phyloP scores from a whole-genome alignment of 208 protist species.

The Acanthamoeba castellanii region DNA sequence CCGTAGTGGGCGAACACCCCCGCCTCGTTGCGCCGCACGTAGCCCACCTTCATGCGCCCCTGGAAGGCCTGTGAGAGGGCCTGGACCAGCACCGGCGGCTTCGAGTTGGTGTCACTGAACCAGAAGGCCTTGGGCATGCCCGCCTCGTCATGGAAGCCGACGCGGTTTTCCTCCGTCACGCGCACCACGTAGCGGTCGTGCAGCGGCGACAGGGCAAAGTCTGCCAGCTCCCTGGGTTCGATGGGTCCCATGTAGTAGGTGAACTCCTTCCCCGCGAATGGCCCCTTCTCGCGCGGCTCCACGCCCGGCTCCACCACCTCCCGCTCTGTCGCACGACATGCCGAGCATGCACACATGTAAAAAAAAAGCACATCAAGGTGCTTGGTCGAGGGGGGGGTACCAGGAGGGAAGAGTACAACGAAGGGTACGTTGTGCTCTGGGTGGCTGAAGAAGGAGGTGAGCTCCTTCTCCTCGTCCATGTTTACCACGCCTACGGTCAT shows the following conservation, averaged over 20 bases:
- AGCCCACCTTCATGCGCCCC: slow-evolving; percentile 23
- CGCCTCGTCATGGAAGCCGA: neutral
- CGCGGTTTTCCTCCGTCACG: neutral
- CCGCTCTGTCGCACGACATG: neutral
- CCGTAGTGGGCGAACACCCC: slow-evolving; percentile 48
- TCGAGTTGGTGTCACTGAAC: slow-evolving; percentile 25
- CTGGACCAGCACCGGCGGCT: neutral
- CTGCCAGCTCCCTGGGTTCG: neutral
- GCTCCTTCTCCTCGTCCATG: slow-evolving; percentile 53
- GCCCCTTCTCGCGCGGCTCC: neutral
- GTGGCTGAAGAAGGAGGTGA: slow-evolving; percentile 35
- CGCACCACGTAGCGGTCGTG: slow-evolving; percentile 33
- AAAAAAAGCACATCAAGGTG: too few relatives aligned
- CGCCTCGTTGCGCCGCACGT: neutral
- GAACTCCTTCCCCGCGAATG: neutral
- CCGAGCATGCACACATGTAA: neutral
- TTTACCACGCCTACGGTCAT: neutral
- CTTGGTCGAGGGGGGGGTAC: neutral
- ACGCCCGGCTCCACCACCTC: neutral
- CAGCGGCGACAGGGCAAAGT: slow-evolving; percentile 15
- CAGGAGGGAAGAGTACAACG: neutral
- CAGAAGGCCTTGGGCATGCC: slow-evolving; percentile 33
- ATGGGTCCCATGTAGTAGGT: neutral
- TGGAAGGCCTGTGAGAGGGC: slow-evolving; percentile 1
- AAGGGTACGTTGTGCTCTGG: neutral